Evolutionary conservation across 768 basidiomycete species (phyloP), one percentile per base, ranked within the genome.

Genomic region (Lentinus brumalis): DNA sequence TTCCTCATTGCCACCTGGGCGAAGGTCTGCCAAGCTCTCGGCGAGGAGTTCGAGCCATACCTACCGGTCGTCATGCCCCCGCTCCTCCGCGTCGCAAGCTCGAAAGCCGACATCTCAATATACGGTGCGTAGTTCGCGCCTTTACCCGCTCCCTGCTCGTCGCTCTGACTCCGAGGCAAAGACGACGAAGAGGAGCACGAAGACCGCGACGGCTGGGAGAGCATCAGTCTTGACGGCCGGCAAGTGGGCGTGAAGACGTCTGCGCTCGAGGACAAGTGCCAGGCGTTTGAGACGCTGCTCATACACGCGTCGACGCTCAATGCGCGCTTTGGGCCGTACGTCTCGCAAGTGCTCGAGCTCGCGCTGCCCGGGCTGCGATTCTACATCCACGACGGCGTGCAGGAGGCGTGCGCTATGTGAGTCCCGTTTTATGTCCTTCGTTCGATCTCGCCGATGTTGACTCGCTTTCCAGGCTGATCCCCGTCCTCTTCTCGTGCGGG

Each of bases 1-100:
- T 94, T 92, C 70, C 79, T 94, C 30, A 92, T 92, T 50, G 84
- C 87, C 45, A 95, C 92, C 0, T 96, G 92, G 92, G 89, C 91
- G 2, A 94, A 92, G 68, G 81, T 96, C 0, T 94, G 91, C 69
- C 92, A 93, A 63, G 91, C 91, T 0, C 82, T 96, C 68, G 89
- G 89, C 0, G 78, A 83, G 11, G 90, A 94, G 68, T 96, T 96
- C 61, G 91, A 91, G 69, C 92, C 92, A 0, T 96, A 92, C 71
- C 81, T 96, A 2, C 87, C 88, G 0, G 81, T 89, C 15, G 93
- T 95, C 2, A 92, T 96, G 85, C 91, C 93, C 0, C 81, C 85
- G 0, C 73, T 96, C 11, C 77, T 95, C 26, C 79, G 83, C 5
- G 84, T 89, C 0, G 94, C 94, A 3, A 81, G 86, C 32, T 84